These are phyloP conservation scores for Acacia confusa DNA, from an alignment of 306 rosid species.

Conservation along the genomic window DNA sequence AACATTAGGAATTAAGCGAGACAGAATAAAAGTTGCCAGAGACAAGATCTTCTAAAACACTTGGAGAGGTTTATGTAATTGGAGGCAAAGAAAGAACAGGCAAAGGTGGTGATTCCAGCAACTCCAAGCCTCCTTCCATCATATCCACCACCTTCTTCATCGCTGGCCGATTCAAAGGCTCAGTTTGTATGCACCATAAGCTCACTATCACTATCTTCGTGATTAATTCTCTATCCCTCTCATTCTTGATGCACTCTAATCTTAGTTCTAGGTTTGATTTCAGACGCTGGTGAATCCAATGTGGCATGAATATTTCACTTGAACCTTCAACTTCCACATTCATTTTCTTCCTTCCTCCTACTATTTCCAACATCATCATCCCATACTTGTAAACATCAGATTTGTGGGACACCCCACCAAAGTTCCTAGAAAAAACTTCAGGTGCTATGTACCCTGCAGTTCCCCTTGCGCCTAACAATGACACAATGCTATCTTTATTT, in stretches of 20 bases:
- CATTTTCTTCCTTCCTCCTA: slow-evolving; percentile 27
- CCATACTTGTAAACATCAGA: slow-evolving; percentile 33
- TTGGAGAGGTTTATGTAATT: not conserved
- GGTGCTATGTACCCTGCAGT: slow-evolving; percentile 36
- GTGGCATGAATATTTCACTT: slow-evolving; percentile 24
- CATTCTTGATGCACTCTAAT: not conserved
- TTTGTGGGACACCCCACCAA: slow-evolving; percentile 33
- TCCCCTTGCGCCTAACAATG: slow-evolving; percentile 24
- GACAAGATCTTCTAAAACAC: too few relatives aligned
- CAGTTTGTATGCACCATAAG: slow-evolving; percentile 3
- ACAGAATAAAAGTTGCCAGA: not conserved
- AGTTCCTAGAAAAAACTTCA: slow-evolving; percentile 18
- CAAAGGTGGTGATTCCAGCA: not conserved
- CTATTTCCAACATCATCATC: slow-evolving; percentile 29
- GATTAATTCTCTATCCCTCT: not conserved
- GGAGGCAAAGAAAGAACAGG: not conserved
- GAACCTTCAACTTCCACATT: not conserved
- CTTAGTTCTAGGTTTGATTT: slow-evolving; percentile 14
- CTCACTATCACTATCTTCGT: slow-evolving; percentile 31
- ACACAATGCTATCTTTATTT: slow-evolving; percentile 9
- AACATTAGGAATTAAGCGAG: not conserved
- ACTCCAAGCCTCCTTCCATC: slow-evolving; percentile 10
- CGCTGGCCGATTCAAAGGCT: slow-evolving; percentile 23
- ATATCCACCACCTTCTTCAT: slow-evolving; percentile 26
- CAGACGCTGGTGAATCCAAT: slow-evolving; percentile 25